phyloP scores from a whole-genome alignment of 1,139 yeast species.

The Saccharomyces hybrid region DNA sequence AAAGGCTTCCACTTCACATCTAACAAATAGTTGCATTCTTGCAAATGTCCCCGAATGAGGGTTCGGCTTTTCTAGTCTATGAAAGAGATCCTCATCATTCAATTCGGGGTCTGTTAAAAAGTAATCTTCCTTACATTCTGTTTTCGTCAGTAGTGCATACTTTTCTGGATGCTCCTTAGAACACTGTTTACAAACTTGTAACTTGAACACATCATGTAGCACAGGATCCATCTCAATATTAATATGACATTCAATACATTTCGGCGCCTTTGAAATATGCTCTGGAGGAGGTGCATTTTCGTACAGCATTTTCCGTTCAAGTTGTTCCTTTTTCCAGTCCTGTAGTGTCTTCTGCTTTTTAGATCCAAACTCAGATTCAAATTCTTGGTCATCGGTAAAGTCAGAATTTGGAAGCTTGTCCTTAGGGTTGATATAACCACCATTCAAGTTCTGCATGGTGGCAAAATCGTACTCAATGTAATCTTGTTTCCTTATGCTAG shows the following conservation, averaged over 20 bases:
- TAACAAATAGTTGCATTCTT: conserved; percentile 82
- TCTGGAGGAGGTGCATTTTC: conserved; percentile 60
- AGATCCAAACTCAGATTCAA: conserved; percentile 19
- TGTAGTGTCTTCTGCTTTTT: conserved; percentile 46
- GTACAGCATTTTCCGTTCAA: conserved; percentile 31
- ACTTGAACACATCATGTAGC: conserved; percentile 55
- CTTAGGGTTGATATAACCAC: conserved; percentile 65
- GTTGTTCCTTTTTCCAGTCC: conserved; percentile 69
- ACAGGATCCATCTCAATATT: conserved; percentile 74
- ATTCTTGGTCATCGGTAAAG: conserved; percentile 21
- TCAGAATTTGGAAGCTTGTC: conserved; percentile 23
- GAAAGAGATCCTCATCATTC: conserved; percentile 57
- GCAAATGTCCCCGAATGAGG: conserved; percentile 87
- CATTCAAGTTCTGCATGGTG: conserved; percentile 78
- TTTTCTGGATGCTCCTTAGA: conserved; percentile 70
- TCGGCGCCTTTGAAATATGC: conserved; percentile 64
- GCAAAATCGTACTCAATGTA: conserved; percentile 91
- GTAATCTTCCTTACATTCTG: conserved; percentile 92
- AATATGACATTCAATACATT: conserved; percentile 69
- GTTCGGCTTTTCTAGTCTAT: conserved; percentile 81
- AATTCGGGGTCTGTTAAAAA: conserved; percentile 88
- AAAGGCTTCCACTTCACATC: conserved; percentile 86
- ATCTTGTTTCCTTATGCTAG: conserved; percentile 46
- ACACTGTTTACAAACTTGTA: conserved; percentile 76
- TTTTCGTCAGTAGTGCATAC: conserved; percentile 82